Conservation (phyloP, 768 basidiomycete genomes). For the Gymnopilus dilepis region DNA sequence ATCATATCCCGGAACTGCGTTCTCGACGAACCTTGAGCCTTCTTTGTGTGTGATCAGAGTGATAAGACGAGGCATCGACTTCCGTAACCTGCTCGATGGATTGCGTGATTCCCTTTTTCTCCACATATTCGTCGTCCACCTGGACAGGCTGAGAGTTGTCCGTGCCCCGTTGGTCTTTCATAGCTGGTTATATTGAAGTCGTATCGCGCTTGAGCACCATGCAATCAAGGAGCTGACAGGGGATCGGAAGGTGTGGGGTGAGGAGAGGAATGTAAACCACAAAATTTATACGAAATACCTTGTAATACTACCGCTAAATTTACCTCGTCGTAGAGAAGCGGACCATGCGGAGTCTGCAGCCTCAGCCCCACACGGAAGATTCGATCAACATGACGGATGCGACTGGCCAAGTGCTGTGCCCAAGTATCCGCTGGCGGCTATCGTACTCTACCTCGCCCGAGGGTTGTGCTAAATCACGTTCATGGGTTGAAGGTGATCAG, state of each 20-base stretch:
- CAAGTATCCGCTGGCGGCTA: neutral
- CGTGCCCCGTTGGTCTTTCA: constrained; percentile 4
- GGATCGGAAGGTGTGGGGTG: neutral
- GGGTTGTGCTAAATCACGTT: no score
- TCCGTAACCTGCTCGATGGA: constrained; percentile 13
- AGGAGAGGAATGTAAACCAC: neutral
- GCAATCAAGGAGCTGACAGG: neutral
- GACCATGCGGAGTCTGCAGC: neutral
- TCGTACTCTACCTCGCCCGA: no score
- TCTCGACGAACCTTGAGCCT: constrained; percentile 25
- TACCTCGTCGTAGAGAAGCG: neutral
- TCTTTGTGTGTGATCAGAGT: constrained; percentile 24
- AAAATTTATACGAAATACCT: neutral
- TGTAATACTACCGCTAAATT: constrained; percentile 1
- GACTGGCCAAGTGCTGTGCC: neutral
- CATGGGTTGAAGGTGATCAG: no score
- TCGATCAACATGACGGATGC: neutral
- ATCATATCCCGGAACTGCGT: neutral
- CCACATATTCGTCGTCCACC: neutral
- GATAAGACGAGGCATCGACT: constrained; percentile 10
- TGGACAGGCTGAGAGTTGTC: neutral
- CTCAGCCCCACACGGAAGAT: neutral
- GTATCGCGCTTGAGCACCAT: neutral
- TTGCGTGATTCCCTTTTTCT: constrained; percentile 9
- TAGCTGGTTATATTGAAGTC: neutral